Evolutionary conservation across 352 stramenopile species (phyloP), one percentile per base, ranked within the genome.

Genomic region (Discostella stelligera): DNA sequence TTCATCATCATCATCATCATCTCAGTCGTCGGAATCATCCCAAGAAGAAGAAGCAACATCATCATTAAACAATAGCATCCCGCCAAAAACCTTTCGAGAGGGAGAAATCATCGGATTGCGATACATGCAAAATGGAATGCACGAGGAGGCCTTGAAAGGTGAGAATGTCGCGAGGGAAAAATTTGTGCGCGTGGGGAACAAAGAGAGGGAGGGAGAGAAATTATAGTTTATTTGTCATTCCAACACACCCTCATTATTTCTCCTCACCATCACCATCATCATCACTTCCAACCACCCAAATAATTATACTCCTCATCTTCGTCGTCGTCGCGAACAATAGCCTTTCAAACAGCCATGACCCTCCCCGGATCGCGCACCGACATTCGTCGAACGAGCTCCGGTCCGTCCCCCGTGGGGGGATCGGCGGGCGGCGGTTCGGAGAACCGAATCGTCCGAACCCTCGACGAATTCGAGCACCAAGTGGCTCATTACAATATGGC

Each of bases 401-500:
- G 85, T 63, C 81, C 86, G 11, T 88, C 78, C 41, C 86, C 86
- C 14, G 86, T 91, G 6, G 86, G 86, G 20, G 86, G 86, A 9
- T 71, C 83, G 0, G 78, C 66, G 27, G 83, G 83, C n/a, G 86
- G 86, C 37, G 86, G 86, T 46, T 83, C 71, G 11, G 67, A 87
- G 49, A 74, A 48, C n/a, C 37, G 79, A 66, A 69, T 68, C 8
- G 60, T 90, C 14, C 61, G 74, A 41, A 74, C 59, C 8, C 75
- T 91, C 44, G 83, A 90, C 58, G 83, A 91, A 72, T 90, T 89
- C 73, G 86, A 91, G 81, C 73, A 85, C 2, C 86, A 91, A 69
- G 83, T 83, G 10, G 86, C 79, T n/a, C 79, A 91, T 68, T 91
- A 91, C 66, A 91, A 91, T 58, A 83, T 91, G 44, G 86, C 86